A percentile compares a stretch with the other conserved stretches of the same genome.
Evolutionary conservation across 106 monocot species (phyloP).

Genomic region (Dendrobium chrysotoxum): DNA sequence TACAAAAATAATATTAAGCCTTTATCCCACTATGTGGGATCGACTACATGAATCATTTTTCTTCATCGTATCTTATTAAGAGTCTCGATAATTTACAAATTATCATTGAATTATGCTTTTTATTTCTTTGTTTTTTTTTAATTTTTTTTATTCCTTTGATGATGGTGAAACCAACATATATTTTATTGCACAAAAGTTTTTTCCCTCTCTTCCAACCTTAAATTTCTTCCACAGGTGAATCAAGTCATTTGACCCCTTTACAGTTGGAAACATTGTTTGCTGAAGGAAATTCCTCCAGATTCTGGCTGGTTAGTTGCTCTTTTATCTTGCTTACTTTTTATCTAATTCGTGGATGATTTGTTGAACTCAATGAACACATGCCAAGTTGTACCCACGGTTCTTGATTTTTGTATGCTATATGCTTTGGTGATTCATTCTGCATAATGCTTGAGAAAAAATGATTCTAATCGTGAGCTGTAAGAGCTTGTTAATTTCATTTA

Average conservation of each 20-base stretch:
- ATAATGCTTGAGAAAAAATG: background rate
- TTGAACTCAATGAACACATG: background rate
- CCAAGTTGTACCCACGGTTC: background rate
- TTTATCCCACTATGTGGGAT: too few species aligned
- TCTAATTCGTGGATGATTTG: background rate
- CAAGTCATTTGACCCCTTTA: conserved; percentile 68
- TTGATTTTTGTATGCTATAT: background rate
- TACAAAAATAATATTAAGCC: too few species aligned
- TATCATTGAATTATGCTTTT: too few species aligned
- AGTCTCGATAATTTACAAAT: too few species aligned
- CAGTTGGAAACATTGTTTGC: conserved; percentile 69
- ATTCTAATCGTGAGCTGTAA: background rate
- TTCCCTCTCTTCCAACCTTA: background rate
- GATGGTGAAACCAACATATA: background rate
- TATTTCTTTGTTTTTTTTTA: too few species aligned
- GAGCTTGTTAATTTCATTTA: background rate
- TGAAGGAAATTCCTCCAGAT: conserved; percentile 58
- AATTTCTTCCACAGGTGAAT: conserved; percentile 39
- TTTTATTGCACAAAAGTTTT: background rate
- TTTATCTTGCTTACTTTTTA: background rate
- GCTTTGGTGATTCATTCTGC: background rate
- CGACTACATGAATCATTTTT: too few species aligned
- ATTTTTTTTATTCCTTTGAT: background rate
- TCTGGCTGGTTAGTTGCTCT: conserved; percentile 72
- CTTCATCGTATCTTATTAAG: too few species aligned